Percentiles rank a stretch among this genome's conserved stretches.
These are phyloP conservation scores for Aspergillus udagawae DNA, from an alignment of 2,329 filamentous ascomycete genomes.

Conservation along the genomic window DNA sequence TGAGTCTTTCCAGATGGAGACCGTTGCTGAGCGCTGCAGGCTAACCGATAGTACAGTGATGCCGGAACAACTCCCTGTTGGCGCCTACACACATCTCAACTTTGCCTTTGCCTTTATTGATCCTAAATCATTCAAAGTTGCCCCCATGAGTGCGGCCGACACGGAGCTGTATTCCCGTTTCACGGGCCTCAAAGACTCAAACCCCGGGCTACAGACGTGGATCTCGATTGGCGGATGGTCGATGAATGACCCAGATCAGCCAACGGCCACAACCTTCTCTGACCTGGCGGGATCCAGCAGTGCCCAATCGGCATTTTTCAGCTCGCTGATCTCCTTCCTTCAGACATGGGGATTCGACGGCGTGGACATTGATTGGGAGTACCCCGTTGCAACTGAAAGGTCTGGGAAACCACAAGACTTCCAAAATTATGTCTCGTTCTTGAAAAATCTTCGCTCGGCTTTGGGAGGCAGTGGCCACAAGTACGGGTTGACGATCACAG, in stretches of 20 bases:
- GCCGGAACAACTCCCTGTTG: conserved; percentile 18
- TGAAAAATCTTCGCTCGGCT: conserved; percentile 4
- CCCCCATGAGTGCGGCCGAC: conserved; percentile 16
- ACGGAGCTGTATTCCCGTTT: too few relatives aligned
- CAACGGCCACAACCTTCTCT: conserved; percentile 13
- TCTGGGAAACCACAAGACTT: conserved; percentile 34
- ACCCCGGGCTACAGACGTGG: conserved; percentile 11
- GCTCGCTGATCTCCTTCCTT: conserved; percentile 37
- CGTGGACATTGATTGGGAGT: conserved; percentile 46
- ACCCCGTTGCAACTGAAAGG: conserved; percentile 34
- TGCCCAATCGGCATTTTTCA: conserved; percentile 29
- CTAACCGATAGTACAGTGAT: conserved; percentile 5
- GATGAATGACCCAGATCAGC: conserved; percentile 26
- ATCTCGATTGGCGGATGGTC: conserved; percentile 41
- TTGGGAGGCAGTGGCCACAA: conserved; percentile 4
- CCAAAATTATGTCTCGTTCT: conserved; percentile 22
- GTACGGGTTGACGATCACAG: conserved; percentile 13
- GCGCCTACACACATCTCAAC: conserved; percentile 29
- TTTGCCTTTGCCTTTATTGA: conserved; percentile 45
- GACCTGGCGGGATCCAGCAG: conserved; percentile 9
- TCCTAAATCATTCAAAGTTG: conserved; percentile 27
- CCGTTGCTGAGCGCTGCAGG: neutral
- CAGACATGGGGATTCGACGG: conserved; percentile 41
- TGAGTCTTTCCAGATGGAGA: neutral
- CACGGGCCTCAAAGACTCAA: neutral